Evolutionary conservation across 768 basidiomycete genomes (phyloP).

Genomic region (Kwoniella europaea): DNA sequence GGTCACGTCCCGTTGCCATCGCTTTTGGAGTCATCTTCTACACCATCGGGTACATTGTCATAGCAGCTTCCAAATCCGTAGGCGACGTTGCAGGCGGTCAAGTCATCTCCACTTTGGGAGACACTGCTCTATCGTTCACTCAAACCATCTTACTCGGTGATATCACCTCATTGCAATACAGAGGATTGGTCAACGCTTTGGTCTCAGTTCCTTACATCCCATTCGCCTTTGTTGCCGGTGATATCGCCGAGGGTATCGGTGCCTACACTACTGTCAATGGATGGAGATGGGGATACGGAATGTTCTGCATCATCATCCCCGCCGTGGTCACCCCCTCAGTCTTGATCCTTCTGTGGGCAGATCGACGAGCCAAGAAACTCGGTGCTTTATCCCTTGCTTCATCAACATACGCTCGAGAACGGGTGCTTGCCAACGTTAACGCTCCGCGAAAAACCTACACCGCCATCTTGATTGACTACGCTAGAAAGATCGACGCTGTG

Average conservation of each 20-base stretch:
- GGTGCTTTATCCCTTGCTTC: conserved; percentile 43
- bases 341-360: conserved; percentile 51
- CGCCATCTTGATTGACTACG: conserved; percentile 26
- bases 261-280: conserved; percentile 39
- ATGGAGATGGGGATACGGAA: conserved; percentile 58
- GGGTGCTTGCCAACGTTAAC: neutral
- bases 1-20: conserved; percentile 46
- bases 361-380: conserved; percentile 41
- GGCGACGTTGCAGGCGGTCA: conserved; percentile 43
- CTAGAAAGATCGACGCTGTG: conserved; percentile 42
- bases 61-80: conserved; percentile 42
- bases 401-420: conserved; percentile 28
- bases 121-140: conserved; percentile 51
- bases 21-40: conserved; percentile 42
- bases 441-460: neutral
- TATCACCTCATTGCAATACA: conserved; percentile 56
- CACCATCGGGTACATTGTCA: conserved; percentile 52
- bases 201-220: conserved; percentile 51
- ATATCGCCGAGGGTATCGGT: conserved; percentile 43
- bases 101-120: conserved; percentile 50
- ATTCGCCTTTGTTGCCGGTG: conserved; percentile 50
- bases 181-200: conserved; percentile 50
- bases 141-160: conserved; percentile 53
- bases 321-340: conserved; percentile 46
- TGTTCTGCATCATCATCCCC: conserved; percentile 55